phyloP scores from a whole-genome alignment of 1,139 yeast genomes.

The Zygotorulaspora mrakii region DNA sequence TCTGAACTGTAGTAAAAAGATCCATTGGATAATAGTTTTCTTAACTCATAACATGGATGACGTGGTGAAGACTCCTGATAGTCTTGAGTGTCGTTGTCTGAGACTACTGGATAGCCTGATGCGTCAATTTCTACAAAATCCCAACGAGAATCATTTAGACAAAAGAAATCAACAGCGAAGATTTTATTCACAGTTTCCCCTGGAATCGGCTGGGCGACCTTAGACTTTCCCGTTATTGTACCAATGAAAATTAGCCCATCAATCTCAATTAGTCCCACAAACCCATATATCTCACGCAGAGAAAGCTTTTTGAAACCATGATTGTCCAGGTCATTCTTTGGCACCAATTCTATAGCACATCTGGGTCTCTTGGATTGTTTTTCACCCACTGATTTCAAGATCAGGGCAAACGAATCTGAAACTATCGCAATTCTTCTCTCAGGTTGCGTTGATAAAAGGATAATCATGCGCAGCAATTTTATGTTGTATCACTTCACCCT shows the following conservation, averaged over 20 bases:
- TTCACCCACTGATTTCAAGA: slow-evolving; percentile 26
- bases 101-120: slow-evolving; percentile 54
- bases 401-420: slow-evolving; percentile 31
- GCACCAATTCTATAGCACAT: slow-evolving; percentile 34
- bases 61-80: slow-evolving; percentile 38
- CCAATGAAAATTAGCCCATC: slow-evolving; percentile 68
- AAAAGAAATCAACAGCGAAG: slow-evolving; percentile 77
- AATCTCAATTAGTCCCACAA: slow-evolving; percentile 75
- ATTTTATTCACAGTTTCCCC: slow-evolving; percentile 79
- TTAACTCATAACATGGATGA: slow-evolving; percentile 82
- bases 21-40: slow-evolving; percentile 77
- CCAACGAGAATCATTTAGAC: slow-evolving; percentile 70
- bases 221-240: slow-evolving; percentile 67
- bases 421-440: slow-evolving; percentile 34
- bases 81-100: slow-evolving; percentile 30
- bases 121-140: slow-evolving; percentile 67
- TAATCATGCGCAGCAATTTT: slow-evolving; percentile 21
- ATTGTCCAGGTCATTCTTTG: slow-evolving; percentile 24
- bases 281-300: slow-evolving; percentile 65
- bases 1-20: slow-evolving; percentile 90
- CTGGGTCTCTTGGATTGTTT: slow-evolving; percentile 19
- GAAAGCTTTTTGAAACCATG: slow-evolving; percentile 46
- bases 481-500: not conserved
- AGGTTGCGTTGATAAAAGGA: slow-evolving; percentile 27
- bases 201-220: slow-evolving; percentile 81